phyloP scores from a whole-genome alignment of 2,329 filamentous ascomycete species.

The Aspergillaceae sp. region DNA sequence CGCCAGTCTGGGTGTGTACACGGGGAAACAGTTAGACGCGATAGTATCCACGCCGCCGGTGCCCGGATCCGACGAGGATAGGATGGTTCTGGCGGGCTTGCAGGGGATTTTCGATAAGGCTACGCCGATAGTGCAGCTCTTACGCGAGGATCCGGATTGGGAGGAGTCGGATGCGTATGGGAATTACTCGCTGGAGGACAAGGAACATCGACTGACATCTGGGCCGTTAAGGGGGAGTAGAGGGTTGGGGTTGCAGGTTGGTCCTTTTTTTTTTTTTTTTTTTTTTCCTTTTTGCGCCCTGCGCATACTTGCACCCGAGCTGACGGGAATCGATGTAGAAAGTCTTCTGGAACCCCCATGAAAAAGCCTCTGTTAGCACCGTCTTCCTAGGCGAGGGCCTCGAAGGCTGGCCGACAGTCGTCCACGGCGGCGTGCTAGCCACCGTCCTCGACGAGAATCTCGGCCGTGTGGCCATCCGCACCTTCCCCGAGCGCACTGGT shows the following conservation, averaged over 20 bases:
- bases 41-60: conserved; percentile 17
- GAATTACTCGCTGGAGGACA: conserved; percentile 28
- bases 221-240: conserved; percentile 33
- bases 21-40: conserved; percentile 17
- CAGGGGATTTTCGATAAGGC: conserved; percentile 22
- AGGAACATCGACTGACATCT: conserved; percentile 27
- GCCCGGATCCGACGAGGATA: conserved; percentile 30
- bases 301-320: too few species aligned
- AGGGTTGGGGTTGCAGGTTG: conserved; percentile 34
- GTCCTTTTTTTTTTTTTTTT: conserved; percentile 7
- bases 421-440: conserved; percentile 62
- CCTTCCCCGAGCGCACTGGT: conserved; percentile 43
- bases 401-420: conserved; percentile 61
- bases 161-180: conserved; percentile 32
- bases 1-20: conserved; percentile 21
- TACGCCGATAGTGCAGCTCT: conserved; percentile 28
- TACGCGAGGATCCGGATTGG: conserved; percentile 32
- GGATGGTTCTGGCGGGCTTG: conserved; percentile 20
- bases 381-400: conserved; percentile 59
- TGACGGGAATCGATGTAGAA: conserved; percentile 32
- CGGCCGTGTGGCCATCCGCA: conserved; percentile 51
- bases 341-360: conserved; percentile 54
- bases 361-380: conserved; percentile 53
- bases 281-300: too few species aligned
- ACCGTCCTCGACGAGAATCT: conserved; percentile 63